These are phyloP conservation scores for Poa pratensis DNA, from an alignment of 176 grass and related monocot species.

Conservation along the genomic window DNA sequence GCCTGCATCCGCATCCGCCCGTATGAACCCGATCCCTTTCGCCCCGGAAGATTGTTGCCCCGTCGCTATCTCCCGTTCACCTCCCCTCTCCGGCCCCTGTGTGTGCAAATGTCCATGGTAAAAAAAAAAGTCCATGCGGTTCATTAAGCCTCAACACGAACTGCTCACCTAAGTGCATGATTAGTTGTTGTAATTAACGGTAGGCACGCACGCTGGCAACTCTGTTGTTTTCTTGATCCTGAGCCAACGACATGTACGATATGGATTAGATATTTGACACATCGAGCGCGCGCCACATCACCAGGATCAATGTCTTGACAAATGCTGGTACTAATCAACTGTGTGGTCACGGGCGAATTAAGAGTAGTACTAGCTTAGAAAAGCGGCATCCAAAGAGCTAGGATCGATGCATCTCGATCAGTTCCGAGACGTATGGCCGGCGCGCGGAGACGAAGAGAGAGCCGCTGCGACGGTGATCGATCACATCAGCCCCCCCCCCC, in stretches of 20 bases:
- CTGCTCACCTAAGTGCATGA: not conserved
- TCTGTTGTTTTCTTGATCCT: too few relatives aligned
- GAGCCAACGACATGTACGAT: not conserved
- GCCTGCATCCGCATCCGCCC: not conserved
- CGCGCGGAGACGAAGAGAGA: not conserved
- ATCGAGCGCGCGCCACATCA: not conserved
- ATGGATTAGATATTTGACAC: not conserved
- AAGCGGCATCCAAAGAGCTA: not conserved
- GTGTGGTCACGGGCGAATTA: not conserved
- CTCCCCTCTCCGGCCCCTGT: too few relatives aligned
- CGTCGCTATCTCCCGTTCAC: not conserved
- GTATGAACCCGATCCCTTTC: slow-evolving; percentile 22
- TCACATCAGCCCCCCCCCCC: not conserved
- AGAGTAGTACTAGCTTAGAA: not conserved
- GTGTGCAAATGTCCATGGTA: too few relatives aligned
- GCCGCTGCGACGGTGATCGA: slow-evolving; percentile 3
- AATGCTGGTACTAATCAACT: not conserved
- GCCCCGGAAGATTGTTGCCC: not conserved
- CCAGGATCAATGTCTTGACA: slow-evolving; percentile 14
- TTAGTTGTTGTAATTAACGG: not conserved
- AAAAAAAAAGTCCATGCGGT: not conserved
- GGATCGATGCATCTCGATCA: not conserved
- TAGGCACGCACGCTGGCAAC: not conserved
- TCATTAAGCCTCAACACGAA: slow-evolving; percentile 1
- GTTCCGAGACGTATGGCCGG: not conserved